Conservation (phyloP, 140 eudicot genomes). For the Erigeron philadelphicus region DNA sequence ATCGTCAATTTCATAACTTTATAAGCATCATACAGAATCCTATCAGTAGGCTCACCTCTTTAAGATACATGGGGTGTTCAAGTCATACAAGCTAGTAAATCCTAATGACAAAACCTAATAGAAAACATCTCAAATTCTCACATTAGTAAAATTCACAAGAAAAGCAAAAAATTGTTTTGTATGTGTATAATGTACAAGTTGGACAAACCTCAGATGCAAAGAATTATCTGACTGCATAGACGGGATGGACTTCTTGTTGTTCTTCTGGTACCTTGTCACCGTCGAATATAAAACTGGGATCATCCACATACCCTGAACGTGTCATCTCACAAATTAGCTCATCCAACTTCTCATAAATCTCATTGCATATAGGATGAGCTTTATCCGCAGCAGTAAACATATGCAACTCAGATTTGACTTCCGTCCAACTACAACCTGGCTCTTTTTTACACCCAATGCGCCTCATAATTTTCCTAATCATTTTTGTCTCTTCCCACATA, state of each 20-base stretch:
- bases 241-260: slow-evolving; percentile 16
- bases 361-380: slow-evolving; percentile 68
- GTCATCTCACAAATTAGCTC: slow-evolving; percentile 54
- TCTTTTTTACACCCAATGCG: slow-evolving; percentile 57
- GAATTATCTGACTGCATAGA: slow-evolving; percentile 15
- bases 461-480: slow-evolving; percentile 59
- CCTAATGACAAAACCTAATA: background rate
- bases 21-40: no score
- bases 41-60: background rate
- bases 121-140: background rate
- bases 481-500: slow-evolving; percentile 61
- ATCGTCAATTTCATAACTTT: background rate
- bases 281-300: slow-evolving; percentile 6
- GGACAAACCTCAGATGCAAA: background rate
- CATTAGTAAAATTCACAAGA: background rate
- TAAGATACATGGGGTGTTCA: background rate
- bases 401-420: slow-evolving; percentile 65
- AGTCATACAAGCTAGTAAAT: background rate
- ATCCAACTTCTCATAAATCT: slow-evolving; percentile 53
- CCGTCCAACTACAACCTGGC: slow-evolving; percentile 97
- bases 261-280: slow-evolving; percentile 26
- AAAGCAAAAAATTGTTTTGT: background rate
- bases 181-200: background rate
- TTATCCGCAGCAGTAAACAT: slow-evolving; percentile 65
- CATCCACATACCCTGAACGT: slow-evolving; percentile 10